Base-by-base conservation (phyloP, 2,329 filamentous ascomycete genomes). In the Coniochaeta prunicola region DNA sequence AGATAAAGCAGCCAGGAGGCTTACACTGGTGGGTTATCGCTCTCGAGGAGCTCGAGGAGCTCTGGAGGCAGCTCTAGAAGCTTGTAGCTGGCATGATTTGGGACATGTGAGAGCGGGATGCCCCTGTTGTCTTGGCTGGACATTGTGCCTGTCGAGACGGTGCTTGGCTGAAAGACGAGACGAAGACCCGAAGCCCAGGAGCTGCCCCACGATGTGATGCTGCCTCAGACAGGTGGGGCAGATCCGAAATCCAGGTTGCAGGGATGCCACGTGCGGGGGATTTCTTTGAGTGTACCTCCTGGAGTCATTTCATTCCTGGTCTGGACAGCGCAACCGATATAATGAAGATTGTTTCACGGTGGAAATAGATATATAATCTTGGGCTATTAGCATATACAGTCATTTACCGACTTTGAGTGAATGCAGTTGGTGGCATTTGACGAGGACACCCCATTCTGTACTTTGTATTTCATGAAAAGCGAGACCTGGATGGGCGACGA, bases 1-100 rank as follows among this genome's bases (percentile, higher is more conserved):
- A 57, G 17, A 57, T 34, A 30, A 40, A 33, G 17, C 24, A 50
- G 30, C 10, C 28, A 26, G 36, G 28, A 24, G 21, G 24, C 31
- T 67, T 71, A 85, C 82, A 76, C 71, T 12, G 83, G 82, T 28
- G 83, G 76, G 45, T 75, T 68, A 17, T 78, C 74, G 9, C 81
- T 79, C 67, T 85, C 80, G 45, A 87, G 77, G 6, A 83, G 72
- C 21, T 76, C 72, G 54, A 82, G 75, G 9, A 88, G 73, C 59
- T 86, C 84, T 0, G 82, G 74, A 1, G 85, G 83, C 3, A 88
- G 77, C 68, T 88, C 85, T 57, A 88, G 73, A 58, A 88, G 78
- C 60, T 82, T 84, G 70, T 86, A 86, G 56, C 78, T 76, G 17
- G 76, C 65, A 45, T 77, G 73, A 53, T 80, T 71, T 7, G 79